Percentiles rank a stretch among this genome's conserved stretches.
phyloP scores from a whole-genome alignment of 352 stramenopile species.

The Chrysophaeum taylorii region DNA sequence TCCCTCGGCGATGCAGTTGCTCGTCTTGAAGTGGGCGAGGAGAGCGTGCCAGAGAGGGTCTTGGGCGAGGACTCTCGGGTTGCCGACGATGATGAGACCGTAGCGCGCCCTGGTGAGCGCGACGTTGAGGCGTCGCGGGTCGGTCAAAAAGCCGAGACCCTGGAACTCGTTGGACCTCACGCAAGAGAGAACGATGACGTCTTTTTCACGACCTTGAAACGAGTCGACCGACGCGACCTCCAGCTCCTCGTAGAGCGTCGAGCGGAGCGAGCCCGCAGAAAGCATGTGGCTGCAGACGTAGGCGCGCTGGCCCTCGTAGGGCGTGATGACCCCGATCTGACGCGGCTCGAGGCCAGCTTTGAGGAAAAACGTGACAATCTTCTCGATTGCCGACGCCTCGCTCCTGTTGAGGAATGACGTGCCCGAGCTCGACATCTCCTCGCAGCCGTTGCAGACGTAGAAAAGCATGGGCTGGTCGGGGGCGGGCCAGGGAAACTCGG shows the following conservation, averaged over 20 bases:
- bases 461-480: slow-evolving; percentile 95
- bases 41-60: slow-evolving; percentile 90
- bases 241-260: slow-evolving; percentile 90
- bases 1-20: background rate
- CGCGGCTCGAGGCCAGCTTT: slow-evolving; percentile 71
- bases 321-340: slow-evolving; percentile 93
- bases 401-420: slow-evolving; percentile 97
- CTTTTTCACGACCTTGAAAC: slow-evolving; percentile 98
- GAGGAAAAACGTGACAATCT: slow-evolving; percentile 92
- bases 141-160: slow-evolving; percentile 96
- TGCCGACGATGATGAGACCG: slow-evolving; percentile 94
- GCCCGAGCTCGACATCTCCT: slow-evolving; percentile 93
- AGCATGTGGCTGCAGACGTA: slow-evolving; percentile 98
- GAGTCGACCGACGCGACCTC: slow-evolving; percentile 97
- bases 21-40: slow-evolving; percentile 85
- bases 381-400: slow-evolving; percentile 94
- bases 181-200: slow-evolving; percentile 91
- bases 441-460: slow-evolving; percentile 76
- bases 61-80: slow-evolving; percentile 90
- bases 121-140: slow-evolving; percentile 95
- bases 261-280: slow-evolving; percentile 75
- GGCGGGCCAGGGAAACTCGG: slow-evolving; percentile 92
- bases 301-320: slow-evolving; percentile 93
- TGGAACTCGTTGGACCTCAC: slow-evolving; percentile 97
- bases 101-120: slow-evolving; percentile 95